Base-by-base conservation (phyloP, 1,139 yeast species). In the Taphrina flavorubra region DNA sequence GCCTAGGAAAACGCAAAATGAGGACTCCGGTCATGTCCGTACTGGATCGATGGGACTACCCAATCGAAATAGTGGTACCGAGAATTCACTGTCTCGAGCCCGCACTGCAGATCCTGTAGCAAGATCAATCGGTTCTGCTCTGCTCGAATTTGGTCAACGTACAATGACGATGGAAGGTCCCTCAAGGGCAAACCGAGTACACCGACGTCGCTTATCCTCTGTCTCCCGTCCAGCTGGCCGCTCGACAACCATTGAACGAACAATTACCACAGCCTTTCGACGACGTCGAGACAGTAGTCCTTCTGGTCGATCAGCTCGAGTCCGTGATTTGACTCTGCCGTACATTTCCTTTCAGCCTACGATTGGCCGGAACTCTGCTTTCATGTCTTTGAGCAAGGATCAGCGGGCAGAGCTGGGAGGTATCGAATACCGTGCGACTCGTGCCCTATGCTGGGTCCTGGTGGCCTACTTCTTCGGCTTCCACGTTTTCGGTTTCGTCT, bases 381-480 rank as follows among this genome's bases (percentile, higher is more conserved):
- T 94, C 80, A 89, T 90, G 1, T 88, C 88, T 40, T 79, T 94
- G 69, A 86, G 90, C 1, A 91, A 87, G 39, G 88, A 85, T 34
- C 98, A 95, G 77, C 91, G 91, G 74, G 96, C 89, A 71, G 99
- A 94, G 77, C 79, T 94, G 58, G 99, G 99, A 44, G 99, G 99
- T 68, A 97, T 94, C 11, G 99, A 94, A 76, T 95, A 94, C 76
- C 84, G 98, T 63, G 92, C 99, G 0, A 84, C 90, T 69, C 91
- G 91, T 75, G 79, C 92, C 13, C 80, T 94, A 36, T 65, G 69
- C 37, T 51, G 62, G 51, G 59, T 69, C 16, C 46, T 69, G 16
- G 65, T 42, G 16, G 11, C 42, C 37, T 69, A 66, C 51, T 69
- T 66, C 51, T 39, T 69, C 11, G 58, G 67, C 51, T 55, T 65